phyloP scores from a whole-genome alignment of 2,329 filamentous ascomycete species.

The Coniochaeta pulveracea region DNA sequence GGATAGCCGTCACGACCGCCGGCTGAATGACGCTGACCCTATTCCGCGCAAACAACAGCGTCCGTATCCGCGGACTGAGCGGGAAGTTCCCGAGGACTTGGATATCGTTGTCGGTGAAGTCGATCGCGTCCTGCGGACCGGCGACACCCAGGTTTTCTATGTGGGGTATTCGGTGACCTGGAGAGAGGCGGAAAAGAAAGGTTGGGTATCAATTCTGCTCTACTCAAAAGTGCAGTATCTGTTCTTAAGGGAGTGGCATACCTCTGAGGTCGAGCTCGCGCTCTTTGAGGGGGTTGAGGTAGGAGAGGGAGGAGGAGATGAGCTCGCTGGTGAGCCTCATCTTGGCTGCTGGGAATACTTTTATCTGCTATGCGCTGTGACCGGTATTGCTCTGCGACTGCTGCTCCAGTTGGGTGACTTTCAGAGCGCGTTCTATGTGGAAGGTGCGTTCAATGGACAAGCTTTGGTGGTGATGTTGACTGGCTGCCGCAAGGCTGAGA shows the following conservation, averaged over 20 bases:
- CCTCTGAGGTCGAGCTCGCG: constrained; percentile 98
- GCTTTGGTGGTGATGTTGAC: too few relatives aligned
- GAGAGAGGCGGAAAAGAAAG: constrained; percentile 34
- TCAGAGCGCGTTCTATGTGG: too few relatives aligned
- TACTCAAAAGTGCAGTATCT: constrained; percentile 74
- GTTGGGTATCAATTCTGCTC: constrained; percentile 78
- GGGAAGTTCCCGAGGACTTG: constrained; percentile 84
- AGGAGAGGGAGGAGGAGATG: constrained; percentile 88
- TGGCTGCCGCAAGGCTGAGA: not conserved
- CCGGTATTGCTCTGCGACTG: too few relatives aligned
- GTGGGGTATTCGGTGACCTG: constrained; percentile 94
- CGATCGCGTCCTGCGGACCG: constrained; percentile 89
- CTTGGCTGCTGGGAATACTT: constrained; percentile 18
- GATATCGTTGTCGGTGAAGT: constrained; percentile 98
- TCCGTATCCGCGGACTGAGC: constrained; percentile 75
- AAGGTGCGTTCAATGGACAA: too few relatives aligned
- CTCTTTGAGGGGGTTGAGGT: constrained; percentile 97
- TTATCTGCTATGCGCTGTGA: too few relatives aligned
- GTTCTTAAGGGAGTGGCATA: constrained; percentile 86
- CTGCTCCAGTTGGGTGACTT: too few relatives aligned
- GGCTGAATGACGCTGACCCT: constrained; percentile 74
- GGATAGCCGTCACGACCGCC: constrained; percentile 61
- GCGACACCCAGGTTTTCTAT: constrained; percentile 98
- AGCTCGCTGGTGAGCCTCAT: constrained; percentile 97
- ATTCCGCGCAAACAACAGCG: constrained; percentile 82